Conservation (phyloP, 495 filamentous ascomycete genomes). For the Penicillium herquei region DNA sequence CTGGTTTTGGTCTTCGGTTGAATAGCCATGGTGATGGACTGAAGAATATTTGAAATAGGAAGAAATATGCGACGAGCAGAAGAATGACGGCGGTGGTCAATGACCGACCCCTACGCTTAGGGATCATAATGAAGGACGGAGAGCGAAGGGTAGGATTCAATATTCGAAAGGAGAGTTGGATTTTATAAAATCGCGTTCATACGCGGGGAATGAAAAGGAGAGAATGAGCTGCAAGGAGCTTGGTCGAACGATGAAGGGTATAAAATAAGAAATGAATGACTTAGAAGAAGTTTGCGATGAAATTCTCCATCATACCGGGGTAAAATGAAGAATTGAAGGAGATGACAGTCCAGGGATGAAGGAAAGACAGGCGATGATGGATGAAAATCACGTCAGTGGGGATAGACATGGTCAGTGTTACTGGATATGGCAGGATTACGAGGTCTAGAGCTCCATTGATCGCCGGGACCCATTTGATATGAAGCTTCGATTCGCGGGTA, state of each 20-base stretch:
- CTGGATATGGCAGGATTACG: neutral
- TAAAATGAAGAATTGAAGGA: neutral
- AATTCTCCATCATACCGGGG: neutral
- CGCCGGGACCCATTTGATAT: neutral
- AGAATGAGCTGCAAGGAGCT: neutral
- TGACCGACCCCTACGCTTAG: conserved; percentile 26
- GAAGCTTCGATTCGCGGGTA: neutral
- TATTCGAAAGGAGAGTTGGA: conserved; percentile 31
- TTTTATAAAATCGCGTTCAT: conserved; percentile 32
- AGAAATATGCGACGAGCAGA: conserved; percentile 19
- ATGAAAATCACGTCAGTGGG: conserved; percentile 4
- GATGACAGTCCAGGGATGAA: neutral
- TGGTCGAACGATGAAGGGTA: neutral
- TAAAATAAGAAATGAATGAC: neutral
- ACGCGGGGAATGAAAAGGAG: neutral
- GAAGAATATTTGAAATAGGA: conserved; percentile 29
- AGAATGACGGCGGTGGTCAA: conserved; percentile 15
- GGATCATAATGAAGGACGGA: conserved; percentile 27
- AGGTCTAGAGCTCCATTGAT: conserved; percentile 1
- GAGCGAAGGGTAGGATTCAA: neutral
- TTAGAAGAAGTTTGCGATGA: neutral
- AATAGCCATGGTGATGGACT: conserved; percentile 12
- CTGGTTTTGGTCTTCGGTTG: conserved; percentile 10
- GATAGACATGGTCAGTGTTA: neutral
- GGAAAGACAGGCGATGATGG: neutral